phyloP scores from a whole-genome alignment of 306 rosid genomes.

The Arachis hypogaea region DNA sequence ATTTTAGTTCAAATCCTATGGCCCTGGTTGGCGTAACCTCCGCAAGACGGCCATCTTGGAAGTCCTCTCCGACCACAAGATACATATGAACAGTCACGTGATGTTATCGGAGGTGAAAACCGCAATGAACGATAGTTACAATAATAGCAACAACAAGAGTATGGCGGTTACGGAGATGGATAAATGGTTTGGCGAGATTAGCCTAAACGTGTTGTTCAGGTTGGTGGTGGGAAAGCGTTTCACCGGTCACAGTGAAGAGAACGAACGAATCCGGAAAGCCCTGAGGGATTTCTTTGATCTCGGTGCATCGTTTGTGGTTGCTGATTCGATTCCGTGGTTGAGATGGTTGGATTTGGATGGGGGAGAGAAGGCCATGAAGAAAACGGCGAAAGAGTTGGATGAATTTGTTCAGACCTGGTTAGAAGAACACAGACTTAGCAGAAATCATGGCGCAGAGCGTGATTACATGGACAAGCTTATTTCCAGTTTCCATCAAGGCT shows the following conservation, averaged over 20 bases:
- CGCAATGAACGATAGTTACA: conserved; percentile 30
- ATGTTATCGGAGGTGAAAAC: conserved; percentile 33
- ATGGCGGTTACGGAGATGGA: conserved; percentile 39
- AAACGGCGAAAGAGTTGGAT: conserved; percentile 35
- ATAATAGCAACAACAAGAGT: not conserved
- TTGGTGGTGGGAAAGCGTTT: conserved; percentile 40
- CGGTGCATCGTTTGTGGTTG: not conserved
- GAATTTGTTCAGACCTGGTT: conserved; percentile 9
- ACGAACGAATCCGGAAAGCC: conserved; percentile 12
- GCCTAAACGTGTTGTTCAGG: conserved; percentile 21
- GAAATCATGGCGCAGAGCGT: not conserved
- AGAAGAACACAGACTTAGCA: conserved; percentile 40
- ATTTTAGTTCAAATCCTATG: conserved; percentile 39
- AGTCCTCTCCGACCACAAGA: conserved; percentile 31
- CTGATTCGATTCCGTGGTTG: conserved; percentile 41
- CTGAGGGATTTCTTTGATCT: conserved; percentile 17
- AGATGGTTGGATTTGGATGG: conserved; percentile 62
- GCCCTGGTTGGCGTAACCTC: conserved; percentile 50
- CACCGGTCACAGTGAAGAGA: not conserved
- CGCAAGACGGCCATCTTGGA: conserved; percentile 42
- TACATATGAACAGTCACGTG: conserved; percentile 29
- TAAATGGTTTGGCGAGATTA: conserved; percentile 44
- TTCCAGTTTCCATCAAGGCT: not conserved
- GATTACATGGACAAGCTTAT: conserved; percentile 49
- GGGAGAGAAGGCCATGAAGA: conserved; percentile 42